Evolutionary conservation across 768 basidiomycete genomes (phyloP).

Genomic region (Tricholoma flavovirens): DNA sequence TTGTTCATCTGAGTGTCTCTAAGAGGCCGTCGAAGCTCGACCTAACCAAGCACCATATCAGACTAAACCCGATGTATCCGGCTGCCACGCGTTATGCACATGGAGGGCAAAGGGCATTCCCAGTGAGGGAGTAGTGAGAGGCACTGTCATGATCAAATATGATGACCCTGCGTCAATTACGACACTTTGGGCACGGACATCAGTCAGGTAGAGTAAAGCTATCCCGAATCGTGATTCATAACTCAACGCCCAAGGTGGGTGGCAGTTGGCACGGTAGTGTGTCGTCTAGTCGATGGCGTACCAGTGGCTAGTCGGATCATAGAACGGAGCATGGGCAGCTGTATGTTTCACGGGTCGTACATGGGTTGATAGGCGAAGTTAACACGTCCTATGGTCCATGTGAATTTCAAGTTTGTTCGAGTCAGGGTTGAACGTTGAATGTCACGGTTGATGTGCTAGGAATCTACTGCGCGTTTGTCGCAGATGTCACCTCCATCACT

Average conservation of each 20-base stretch:
- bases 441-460: too few species aligned
- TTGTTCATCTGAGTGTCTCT: not conserved
- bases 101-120: slow-evolving; percentile 1
- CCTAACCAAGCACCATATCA: too few species aligned
- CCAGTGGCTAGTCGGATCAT: not conserved
- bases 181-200: not conserved
- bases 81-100: slow-evolving; percentile 1
- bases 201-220: not conserved
- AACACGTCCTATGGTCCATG: not conserved
- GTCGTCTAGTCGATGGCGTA: not conserved
- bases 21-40: not conserved
- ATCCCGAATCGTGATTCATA: too few species aligned
- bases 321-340: not conserved
- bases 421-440: not conserved
- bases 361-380: not conserved
- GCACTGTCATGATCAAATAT: not conserved
- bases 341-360: not conserved
- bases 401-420: too few species aligned
- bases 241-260: not conserved
- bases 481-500: not conserved
- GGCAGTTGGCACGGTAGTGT: too few species aligned
- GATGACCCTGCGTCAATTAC: not conserved
- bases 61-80: not conserved
- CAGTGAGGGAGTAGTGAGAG: too few species aligned
- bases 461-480: not conserved